Conservation (phyloP, 352 stramenopile genomes). For the Elongisporangium prolatum region DNA sequence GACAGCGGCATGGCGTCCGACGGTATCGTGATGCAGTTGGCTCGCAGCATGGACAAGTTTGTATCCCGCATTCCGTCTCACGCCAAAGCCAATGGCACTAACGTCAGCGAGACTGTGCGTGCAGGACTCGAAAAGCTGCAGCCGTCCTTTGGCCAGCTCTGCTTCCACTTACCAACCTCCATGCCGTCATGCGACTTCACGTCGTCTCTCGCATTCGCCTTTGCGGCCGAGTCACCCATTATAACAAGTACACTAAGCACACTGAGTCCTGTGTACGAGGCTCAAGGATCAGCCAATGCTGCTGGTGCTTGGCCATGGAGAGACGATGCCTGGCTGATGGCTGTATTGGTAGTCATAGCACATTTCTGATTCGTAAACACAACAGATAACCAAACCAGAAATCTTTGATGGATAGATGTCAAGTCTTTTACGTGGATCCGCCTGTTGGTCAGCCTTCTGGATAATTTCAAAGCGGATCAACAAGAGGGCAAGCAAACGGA, state of each 20-base stretch:
- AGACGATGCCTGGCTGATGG: neutral
- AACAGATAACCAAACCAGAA: neutral
- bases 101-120: conserved; percentile 4
- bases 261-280: neutral
- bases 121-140: conserved; percentile 5
- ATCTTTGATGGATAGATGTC: neutral
- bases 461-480: neutral
- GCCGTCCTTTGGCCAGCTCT: conserved; percentile 2
- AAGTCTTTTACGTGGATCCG: neutral
- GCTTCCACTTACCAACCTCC: conserved; percentile 11
- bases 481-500: neutral
- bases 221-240: neutral
- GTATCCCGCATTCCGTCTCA: conserved; percentile 2
- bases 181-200: neutral
- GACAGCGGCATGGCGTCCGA: conserved; percentile 4
- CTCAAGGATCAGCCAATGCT: neutral
- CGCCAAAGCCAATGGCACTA: conserved; percentile 1
- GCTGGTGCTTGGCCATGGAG: neutral
- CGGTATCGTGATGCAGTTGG: conserved; percentile 4
- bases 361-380: neutral
- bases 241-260: neutral
- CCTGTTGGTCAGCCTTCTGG: neutral
- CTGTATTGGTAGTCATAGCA: neutral
- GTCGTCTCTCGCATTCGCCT: neutral
- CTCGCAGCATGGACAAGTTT: conserved; percentile 6